These are phyloP conservation scores for Globisporangium cederbergense DNA, from an alignment of 352 stramenopile genomes.

Conservation along the genomic window DNA sequence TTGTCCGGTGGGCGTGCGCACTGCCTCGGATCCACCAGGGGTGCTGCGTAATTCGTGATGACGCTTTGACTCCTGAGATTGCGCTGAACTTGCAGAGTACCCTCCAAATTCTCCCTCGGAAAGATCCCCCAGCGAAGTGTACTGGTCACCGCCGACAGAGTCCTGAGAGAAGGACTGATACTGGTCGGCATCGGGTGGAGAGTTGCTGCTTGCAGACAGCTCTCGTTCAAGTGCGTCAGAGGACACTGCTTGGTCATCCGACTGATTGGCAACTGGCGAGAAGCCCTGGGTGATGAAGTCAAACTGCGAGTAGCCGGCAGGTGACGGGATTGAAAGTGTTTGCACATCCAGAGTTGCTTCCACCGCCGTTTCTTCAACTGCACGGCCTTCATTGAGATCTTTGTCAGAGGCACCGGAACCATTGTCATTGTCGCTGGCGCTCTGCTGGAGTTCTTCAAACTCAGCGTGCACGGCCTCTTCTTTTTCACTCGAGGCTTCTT, in stretches of 20 bases:
- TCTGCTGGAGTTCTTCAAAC: neutral
- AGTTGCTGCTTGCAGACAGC: neutral
- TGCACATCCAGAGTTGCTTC: neutral
- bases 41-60: neutral
- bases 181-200: neutral
- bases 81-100: neutral
- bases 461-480: neutral
- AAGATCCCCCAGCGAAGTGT: constrained; percentile 6
- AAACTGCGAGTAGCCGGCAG: constrained; percentile 18
- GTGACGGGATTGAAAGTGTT: constrained; percentile 6
- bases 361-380: neutral
- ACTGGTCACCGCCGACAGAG: constrained; percentile 4
- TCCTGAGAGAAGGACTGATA: constrained; percentile 9
- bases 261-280: neutral
- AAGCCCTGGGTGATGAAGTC: constrained; percentile 13
- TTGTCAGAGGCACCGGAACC: neutral
- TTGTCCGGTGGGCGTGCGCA: neutral
- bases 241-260: neutral
- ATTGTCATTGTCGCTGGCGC: neutral
- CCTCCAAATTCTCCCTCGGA: constrained; percentile 6
- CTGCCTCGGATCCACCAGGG: neutral
- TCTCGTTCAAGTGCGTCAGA: neutral
- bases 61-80: neutral
- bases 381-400: neutral
- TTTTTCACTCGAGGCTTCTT: neutral